Conservation (phyloP, 148 eudicot species). For the Chenopodium album region DNA sequence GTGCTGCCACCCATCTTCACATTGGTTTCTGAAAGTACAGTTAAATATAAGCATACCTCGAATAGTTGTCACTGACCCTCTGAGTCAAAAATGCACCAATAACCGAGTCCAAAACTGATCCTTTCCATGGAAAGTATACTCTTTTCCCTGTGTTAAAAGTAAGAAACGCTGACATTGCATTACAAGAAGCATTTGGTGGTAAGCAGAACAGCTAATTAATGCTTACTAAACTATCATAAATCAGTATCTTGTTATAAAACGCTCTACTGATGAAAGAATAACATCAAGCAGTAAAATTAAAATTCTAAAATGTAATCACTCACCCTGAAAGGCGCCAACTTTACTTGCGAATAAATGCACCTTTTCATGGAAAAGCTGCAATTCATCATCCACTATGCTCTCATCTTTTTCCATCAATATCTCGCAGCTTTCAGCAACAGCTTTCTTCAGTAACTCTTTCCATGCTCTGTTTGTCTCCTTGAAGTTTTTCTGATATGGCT, state of each 20-base stretch:
- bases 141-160: constrained; percentile 29
- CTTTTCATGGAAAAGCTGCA: background rate
- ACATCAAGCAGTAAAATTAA: background rate
- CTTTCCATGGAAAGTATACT: constrained; percentile 36
- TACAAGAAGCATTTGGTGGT: background rate
- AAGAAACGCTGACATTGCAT: background rate
- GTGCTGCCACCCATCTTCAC: background rate
- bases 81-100: constrained; percentile 40
- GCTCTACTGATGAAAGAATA: background rate
- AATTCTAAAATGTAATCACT: background rate
- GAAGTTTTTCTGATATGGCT: background rate
- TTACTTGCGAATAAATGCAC: constrained; percentile 2
- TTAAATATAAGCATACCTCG: constrained; percentile 32
- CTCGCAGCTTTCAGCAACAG: background rate
- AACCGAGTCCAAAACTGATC: constrained; percentile 49
- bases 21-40: background rate
- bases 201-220: too few species aligned
- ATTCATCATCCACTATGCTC: background rate
- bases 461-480: constrained; percentile 7
- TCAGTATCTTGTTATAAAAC: background rate
- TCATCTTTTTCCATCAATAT: background rate
- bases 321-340: constrained; percentile 25
- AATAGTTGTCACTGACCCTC: constrained; percentile 33
- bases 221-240: background rate
- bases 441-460: constrained; percentile 13